These are phyloP conservation scores for Ramalina intermedia DNA, from an alignment of 495 filamentous ascomycete species.

Conservation along the genomic window DNA sequence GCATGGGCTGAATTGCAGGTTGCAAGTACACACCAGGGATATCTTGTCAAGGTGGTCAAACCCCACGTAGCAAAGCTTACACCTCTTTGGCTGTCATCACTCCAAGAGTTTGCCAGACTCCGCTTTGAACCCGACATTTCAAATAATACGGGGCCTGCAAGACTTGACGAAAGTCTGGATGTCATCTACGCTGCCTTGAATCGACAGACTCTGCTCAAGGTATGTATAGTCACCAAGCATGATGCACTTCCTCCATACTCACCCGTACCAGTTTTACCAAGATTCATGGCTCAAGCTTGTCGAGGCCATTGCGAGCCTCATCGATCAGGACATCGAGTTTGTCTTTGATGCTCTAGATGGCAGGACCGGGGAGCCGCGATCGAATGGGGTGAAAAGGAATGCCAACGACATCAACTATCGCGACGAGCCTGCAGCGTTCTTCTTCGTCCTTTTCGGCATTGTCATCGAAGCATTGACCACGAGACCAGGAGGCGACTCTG, in stretches of 20 bases:
- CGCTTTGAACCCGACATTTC: slow-evolving; percentile 96
- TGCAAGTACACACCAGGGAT: slow-evolving; percentile 82
- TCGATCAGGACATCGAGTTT: slow-evolving; percentile 93
- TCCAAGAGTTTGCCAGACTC: slow-evolving; percentile 85
- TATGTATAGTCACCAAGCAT: slow-evolving; percentile 14
- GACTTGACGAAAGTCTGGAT: slow-evolving; percentile 63
- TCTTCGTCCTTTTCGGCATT: slow-evolving; percentile 94
- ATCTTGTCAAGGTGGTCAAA: slow-evolving; percentile 75
- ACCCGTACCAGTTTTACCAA: slow-evolving; percentile 62
- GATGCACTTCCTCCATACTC: not conserved
- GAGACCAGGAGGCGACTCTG: slow-evolving; percentile 52
- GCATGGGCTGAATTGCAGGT: slow-evolving; percentile 98
- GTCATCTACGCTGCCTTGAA: slow-evolving; percentile 89
- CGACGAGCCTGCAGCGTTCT: slow-evolving; percentile 95
- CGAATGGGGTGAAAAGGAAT: slow-evolving; percentile 20
- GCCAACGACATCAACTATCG: slow-evolving; percentile 79
- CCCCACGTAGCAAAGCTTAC: slow-evolving; percentile 81
- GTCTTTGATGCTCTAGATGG: slow-evolving; percentile 94
- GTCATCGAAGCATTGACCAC: slow-evolving; percentile 89
- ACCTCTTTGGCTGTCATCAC: slow-evolving; percentile 81
- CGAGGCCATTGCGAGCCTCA: slow-evolving; percentile 92
- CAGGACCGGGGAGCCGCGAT: slow-evolving; percentile 34
- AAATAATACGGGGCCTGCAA: slow-evolving; percentile 56
- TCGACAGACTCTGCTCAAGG: slow-evolving; percentile 74
- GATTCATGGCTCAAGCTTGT: slow-evolving; percentile 94